Evolutionary conservation across 2,329 filamentous ascomycete genomes (phyloP).

Genomic region (Endoconidiophora polonica): DNA sequence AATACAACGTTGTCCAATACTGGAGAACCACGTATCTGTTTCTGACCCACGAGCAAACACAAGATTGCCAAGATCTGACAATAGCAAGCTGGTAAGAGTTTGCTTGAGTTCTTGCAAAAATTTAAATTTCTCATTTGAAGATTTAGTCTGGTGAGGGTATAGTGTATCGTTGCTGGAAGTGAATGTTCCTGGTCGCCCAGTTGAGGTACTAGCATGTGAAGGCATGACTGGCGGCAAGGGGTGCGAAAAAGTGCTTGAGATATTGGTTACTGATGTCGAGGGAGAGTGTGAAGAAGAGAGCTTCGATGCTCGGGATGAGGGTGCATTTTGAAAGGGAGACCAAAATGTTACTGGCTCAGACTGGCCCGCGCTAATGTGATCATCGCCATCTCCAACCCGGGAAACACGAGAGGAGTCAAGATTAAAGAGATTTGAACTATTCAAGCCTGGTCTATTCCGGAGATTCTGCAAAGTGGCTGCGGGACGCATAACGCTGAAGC

Average conservation of each 20-base stretch:
- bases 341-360: conserved; percentile 48
- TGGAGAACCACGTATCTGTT: conserved; percentile 75
- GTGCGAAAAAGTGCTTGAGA: conserved; percentile 33
- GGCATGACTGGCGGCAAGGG: conserved; percentile 24
- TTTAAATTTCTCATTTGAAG: conserved; percentile 51
- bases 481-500: background rate
- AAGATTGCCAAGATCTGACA: conserved; percentile 77
- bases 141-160: conserved; percentile 37
- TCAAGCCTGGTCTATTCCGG: conserved; percentile 22
- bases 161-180: conserved; percentile 52
- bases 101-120: conserved; percentile 67
- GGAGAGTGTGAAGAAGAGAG: conserved; percentile 43
- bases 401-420: background rate
- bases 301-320: conserved; percentile 42
- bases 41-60: conserved; percentile 83
- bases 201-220: conserved; percentile 20
- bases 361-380: background rate
- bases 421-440: background rate
- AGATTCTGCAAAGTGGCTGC: conserved; percentile 37
- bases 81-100: conserved; percentile 62
- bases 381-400: background rate
- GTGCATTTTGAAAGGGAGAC: conserved; percentile 64
- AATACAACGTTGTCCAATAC: conserved; percentile 48
- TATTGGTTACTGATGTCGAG: conserved; percentile 42
- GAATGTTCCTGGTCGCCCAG: conserved; percentile 45